phyloP scores from a whole-genome alignment of 148 eudicot species.

The Chenopodium suecicum region DNA sequence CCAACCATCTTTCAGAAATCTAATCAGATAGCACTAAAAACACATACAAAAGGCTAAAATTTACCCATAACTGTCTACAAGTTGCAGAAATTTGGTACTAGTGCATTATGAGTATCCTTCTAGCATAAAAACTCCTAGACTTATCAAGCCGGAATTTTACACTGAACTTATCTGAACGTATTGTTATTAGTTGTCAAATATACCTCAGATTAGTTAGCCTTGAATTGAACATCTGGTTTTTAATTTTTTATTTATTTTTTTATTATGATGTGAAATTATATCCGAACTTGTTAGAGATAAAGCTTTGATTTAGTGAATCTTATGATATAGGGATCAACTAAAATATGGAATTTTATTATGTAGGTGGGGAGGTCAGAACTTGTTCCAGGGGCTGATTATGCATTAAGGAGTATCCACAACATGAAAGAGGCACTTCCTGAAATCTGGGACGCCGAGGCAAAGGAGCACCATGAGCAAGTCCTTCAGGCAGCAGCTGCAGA shows the following conservation, averaged over 20 bases:
- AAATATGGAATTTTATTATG: constrained; percentile 4
- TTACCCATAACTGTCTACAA: background rate
- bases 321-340: background rate
- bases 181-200: background rate
- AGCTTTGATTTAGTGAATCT: background rate
- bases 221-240: too few relatives aligned
- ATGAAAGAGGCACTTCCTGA: constrained; percentile 83
- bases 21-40: constrained; percentile 14
- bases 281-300: background rate
- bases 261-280: background rate
- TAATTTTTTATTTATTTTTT: too few relatives aligned
- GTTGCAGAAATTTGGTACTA: background rate
- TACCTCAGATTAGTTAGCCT: background rate
- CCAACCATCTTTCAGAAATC: constrained; percentile 9
- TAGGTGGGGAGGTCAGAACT: constrained; percentile 78
- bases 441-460: constrained; percentile 59
- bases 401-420: constrained; percentile 82
- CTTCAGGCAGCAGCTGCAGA: constrained; percentile 29
- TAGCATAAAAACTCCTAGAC: background rate
- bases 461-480: constrained; percentile 40
- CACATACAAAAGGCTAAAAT: background rate
- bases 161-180: background rate
- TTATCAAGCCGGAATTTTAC: background rate
- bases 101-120: background rate
- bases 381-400: constrained; percentile 81